Percentiles rank a stretch among this genome's conserved stretches.
Conservation (phyloP, 805 yeast species). For the Nakazawaea holstii region DNA sequence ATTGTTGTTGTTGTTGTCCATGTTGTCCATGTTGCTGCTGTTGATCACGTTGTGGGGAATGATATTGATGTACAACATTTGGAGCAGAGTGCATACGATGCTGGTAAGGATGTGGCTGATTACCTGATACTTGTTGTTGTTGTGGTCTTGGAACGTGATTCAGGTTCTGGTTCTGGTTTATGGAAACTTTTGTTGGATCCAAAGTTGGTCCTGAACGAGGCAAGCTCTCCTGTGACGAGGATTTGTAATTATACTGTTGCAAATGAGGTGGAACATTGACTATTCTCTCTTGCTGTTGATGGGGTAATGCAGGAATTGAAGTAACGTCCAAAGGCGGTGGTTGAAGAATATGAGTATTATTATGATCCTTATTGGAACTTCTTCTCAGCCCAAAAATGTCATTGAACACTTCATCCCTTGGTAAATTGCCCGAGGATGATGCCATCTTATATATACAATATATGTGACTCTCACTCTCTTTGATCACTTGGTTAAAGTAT, state of each 20-base stretch:
- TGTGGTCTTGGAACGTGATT: not conserved
- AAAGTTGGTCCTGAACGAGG: not conserved
- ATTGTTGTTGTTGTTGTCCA: constrained; percentile 11
- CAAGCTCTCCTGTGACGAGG: not conserved
- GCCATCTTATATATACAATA: not conserved
- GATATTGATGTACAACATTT: not conserved
- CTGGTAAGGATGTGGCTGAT: not conserved
- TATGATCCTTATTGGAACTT: constrained; percentile 9
- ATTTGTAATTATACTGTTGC: constrained; percentile 1
- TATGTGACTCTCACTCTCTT: too few species aligned
- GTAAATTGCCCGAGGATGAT: constrained; percentile 7
- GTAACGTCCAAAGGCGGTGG: constrained; percentile 11
- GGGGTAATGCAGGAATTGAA: constrained; percentile 16
- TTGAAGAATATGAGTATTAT: constrained; percentile 1
- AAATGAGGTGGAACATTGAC: constrained; percentile 2
- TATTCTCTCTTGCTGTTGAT: constrained; percentile 11
- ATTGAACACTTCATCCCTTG: constrained; percentile 22
- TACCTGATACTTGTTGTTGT: not conserved
- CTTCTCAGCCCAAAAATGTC: constrained; percentile 26
- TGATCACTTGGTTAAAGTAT: not conserved
- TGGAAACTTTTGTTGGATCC: not conserved
- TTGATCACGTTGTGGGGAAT: constrained; percentile 8
- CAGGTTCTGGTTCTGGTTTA: not conserved
- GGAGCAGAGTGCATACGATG: constrained; percentile 3
- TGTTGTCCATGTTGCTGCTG: constrained; percentile 13